phyloP scores from a whole-genome alignment of 371 early-diverging fungal genomes.

The Mortierella sp. region DNA sequence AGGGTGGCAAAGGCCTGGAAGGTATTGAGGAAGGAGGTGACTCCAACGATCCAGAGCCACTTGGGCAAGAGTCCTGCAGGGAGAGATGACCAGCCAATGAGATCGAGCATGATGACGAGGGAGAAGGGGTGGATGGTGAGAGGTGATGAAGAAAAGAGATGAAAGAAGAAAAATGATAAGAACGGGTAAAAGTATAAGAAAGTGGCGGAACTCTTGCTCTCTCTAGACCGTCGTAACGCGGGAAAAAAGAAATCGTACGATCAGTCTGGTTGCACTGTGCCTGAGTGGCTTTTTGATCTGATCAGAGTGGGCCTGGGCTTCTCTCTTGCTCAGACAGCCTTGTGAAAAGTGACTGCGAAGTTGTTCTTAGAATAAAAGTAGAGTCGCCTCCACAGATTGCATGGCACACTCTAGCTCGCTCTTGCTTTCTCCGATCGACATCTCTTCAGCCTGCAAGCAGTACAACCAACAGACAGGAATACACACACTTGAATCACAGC shows the following conservation, averaged over 20 bases:
- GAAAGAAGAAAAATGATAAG: background rate
- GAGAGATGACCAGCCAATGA: constrained; percentile 60
- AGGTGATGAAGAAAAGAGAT: constrained; percentile 7
- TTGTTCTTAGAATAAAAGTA: background rate
- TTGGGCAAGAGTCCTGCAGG: constrained; percentile 77
- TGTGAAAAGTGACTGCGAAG: background rate
- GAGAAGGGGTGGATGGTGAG: constrained; percentile 6
- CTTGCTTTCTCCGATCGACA: background rate
- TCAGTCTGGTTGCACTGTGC: background rate
- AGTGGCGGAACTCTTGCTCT: background rate
- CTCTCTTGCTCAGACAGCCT: background rate
- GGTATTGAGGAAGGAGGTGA: constrained; percentile 81
- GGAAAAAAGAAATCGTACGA: background rate
- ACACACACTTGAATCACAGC: background rate
- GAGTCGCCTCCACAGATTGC: background rate
- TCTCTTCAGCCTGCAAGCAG: background rate
- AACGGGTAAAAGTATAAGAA: background rate
- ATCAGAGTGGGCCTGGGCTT: background rate
- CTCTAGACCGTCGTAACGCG: background rate
- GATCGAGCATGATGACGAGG: constrained; percentile 59
- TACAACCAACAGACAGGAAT: background rate
- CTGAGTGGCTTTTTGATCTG: background rate
- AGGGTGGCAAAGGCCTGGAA: constrained; percentile 79
- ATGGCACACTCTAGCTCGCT: background rate
- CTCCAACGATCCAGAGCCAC: constrained; percentile 79